phyloP scores from a whole-genome alignment of 495 filamentous ascomycete genomes.

The Collariella sp. region DNA sequence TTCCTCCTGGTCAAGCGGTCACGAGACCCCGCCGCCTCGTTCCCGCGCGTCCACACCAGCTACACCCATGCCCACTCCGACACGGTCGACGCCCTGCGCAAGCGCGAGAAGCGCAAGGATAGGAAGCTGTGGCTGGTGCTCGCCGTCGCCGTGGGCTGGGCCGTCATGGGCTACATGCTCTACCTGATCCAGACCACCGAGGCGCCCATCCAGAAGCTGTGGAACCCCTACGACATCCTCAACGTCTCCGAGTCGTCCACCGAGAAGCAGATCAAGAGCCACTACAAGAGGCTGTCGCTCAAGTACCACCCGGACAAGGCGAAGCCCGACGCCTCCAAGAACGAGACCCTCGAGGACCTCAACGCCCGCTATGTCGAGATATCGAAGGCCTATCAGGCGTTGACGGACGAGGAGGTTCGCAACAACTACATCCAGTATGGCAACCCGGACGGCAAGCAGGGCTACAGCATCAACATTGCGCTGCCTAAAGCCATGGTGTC shows the following conservation, averaged over 20 bases:
- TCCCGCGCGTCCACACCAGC: constrained; percentile 49
- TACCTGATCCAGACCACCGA: constrained; percentile 81
- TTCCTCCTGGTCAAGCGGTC: constrained; percentile 72
- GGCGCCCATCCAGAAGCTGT: constrained; percentile 64
- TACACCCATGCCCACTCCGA: constrained; percentile 77
- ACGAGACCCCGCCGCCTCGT: constrained; percentile 53
- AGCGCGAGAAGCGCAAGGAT: constrained; percentile 84
- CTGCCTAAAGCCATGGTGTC: constrained; percentile 87
- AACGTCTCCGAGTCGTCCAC: constrained; percentile 73
- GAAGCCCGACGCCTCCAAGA: constrained; percentile 68
- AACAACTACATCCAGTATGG: constrained; percentile 95
- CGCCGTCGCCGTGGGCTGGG: constrained; percentile 67
- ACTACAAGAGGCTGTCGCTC: constrained; percentile 77
- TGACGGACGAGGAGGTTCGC: constrained; percentile 93
- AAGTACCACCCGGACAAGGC: constrained; percentile 91
- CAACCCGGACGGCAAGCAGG: constrained; percentile 95
- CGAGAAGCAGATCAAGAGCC: constrained; percentile 83
- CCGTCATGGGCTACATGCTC: constrained; percentile 81
- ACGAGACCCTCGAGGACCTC: constrained; percentile 77
- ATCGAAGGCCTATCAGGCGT: constrained; percentile 91
- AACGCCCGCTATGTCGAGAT: constrained; percentile 88
- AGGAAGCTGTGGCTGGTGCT: constrained; percentile 79
- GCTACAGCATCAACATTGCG: constrained; percentile 95
- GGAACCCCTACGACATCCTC: constrained; percentile 93
- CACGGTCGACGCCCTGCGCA: constrained; percentile 74